Percentiles rank a stretch among this genome's conserved stretches.
These are phyloP conservation scores for Suillus discolor DNA, from an alignment of 768 basidiomycete genomes.

Conservation along the genomic window DNA sequence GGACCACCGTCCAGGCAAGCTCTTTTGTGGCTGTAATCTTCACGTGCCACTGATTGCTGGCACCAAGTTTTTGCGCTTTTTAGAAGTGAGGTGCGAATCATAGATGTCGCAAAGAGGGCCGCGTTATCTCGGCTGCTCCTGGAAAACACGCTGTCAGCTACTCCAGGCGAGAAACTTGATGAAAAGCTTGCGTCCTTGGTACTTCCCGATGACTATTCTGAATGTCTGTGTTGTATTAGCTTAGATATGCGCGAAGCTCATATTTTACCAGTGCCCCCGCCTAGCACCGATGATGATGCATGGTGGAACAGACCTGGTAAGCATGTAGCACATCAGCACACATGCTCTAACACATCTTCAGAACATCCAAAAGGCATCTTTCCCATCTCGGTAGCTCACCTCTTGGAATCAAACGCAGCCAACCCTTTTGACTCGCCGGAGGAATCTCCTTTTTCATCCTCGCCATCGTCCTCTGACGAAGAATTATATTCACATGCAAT, in stretches of 20 bases:
- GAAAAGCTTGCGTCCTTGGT: slow-evolving; percentile 67
- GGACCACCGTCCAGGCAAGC: slow-evolving; percentile 89
- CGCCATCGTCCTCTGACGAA: slow-evolving; percentile 83
- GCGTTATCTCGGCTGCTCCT: slow-evolving; percentile 69
- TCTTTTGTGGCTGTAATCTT: neutral
- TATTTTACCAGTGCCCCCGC: slow-evolving; percentile 67
- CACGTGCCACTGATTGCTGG: neutral
- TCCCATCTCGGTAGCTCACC: slow-evolving; percentile 42
- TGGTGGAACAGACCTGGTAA: slow-evolving; percentile 84
- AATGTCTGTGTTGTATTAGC: slow-evolving; percentile 6
- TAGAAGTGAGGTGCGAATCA: slow-evolving; percentile 70
- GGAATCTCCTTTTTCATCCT: slow-evolving; percentile 69
- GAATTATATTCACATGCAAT: slow-evolving; percentile 78
- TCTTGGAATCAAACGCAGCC: slow-evolving; percentile 21
- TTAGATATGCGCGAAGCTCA: slow-evolving; percentile 3
- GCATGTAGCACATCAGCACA: slow-evolving; percentile 13
- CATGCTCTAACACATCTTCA: slow-evolving; percentile 26
- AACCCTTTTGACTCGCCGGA: slow-evolving; percentile 79
- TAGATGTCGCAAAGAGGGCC: slow-evolving; percentile 77
- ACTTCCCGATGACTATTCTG: slow-evolving; percentile 44
- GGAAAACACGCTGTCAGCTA: slow-evolving; percentile 61
- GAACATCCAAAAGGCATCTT: slow-evolving; percentile 63
- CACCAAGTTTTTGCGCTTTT: slow-evolving; percentile 81
- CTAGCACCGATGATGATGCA: slow-evolving; percentile 71
- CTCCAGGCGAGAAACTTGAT: slow-evolving; percentile 67